Evolutionary conservation across 345 rosid species (phyloP).

Genomic region (Ailanthus altissimus): DNA sequence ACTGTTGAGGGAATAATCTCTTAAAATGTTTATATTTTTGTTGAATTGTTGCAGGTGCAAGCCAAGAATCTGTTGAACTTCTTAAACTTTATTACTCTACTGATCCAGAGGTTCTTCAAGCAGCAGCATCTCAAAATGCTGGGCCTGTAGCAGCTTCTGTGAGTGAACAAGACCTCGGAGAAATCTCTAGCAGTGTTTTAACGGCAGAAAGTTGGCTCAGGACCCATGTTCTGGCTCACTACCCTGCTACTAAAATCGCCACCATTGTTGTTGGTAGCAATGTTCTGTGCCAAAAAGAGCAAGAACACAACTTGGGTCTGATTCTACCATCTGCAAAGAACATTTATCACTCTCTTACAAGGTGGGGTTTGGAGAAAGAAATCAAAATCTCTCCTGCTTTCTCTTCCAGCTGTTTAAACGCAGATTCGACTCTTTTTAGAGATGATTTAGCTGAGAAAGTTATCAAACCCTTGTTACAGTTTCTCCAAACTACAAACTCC

Average conservation of each 20-base stretch:
- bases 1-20: neutral
- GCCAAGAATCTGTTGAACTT: constrained; percentile 54
- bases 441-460: constrained; percentile 32
- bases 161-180: constrained; percentile 41
- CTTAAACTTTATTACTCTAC: constrained; percentile 32
- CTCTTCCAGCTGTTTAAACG: constrained; percentile 40
- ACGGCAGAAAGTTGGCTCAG: constrained; percentile 78
- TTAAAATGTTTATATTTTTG: neutral
- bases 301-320: constrained; percentile 39
- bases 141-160: constrained; percentile 51
- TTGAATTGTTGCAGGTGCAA: constrained; percentile 44
- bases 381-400: constrained; percentile 64
- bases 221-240: constrained; percentile 59
- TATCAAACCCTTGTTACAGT: constrained; percentile 40
- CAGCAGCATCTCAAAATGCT: constrained; percentile 29
- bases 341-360: constrained; percentile 56
- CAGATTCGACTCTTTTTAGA: constrained; percentile 18
- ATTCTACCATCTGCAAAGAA: constrained; percentile 54
- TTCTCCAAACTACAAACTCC: constrained; percentile 52
- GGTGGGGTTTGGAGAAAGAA: constrained; percentile 75
- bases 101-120: constrained; percentile 34
- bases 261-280: constrained; percentile 57
- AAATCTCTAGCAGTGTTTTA: constrained; percentile 55
- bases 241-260: constrained; percentile 61
- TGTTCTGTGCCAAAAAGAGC: constrained; percentile 40